Evolutionary conservation across 805 yeast species (phyloP), one percentile per base, ranked within the genome.

Genomic region (Schwanniomyces yamadae): DNA sequence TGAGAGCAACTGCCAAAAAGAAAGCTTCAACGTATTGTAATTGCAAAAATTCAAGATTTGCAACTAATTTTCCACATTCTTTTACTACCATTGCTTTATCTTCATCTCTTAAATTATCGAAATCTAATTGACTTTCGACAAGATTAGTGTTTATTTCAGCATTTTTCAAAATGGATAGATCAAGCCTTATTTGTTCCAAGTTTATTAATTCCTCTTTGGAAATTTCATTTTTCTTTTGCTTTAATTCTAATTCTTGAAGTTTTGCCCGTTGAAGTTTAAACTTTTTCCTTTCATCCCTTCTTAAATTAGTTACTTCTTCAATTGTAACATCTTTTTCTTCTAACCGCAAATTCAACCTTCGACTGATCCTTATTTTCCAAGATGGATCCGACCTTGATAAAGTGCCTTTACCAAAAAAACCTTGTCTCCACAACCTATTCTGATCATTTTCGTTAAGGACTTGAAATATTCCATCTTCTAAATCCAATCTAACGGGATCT

Each of bases 391-490:
- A 84, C 44, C 99, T 69, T 23, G 96, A 85, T 29, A 89, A 63
- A 2, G 77, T 75, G 2, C 98, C 99, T 52, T 91, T 93, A 5
- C 99, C 99, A 54, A 88, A 93, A 54, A 89, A 93, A 1, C 99
- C 99, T 47, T 73, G 73, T 12, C 69, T 60, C 98, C 98, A 93
- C 2, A 93, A 61, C 25, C 59, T 59, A 14, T 50, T 46, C 78
- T 82, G 81, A 21, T 72, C 79, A 0, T 52, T 44, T 1, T 57
- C 59, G 28, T 68, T 66, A 2, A 43, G 45, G 4, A 84, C 74
- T 27, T 59, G 63, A 45, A 75, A 76, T 2, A 49, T 38, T 4
- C 47, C 54, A 26, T 55, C 49, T 9, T 54, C 53, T 23, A 46
- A 49, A n/a, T 42, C 39, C 9, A 64, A 70, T 6, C 26, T 29